Evolutionary conservation across 2,329 filamentous ascomycete genomes (phyloP).

Genomic region (Cyphellophora europaea): DNA sequence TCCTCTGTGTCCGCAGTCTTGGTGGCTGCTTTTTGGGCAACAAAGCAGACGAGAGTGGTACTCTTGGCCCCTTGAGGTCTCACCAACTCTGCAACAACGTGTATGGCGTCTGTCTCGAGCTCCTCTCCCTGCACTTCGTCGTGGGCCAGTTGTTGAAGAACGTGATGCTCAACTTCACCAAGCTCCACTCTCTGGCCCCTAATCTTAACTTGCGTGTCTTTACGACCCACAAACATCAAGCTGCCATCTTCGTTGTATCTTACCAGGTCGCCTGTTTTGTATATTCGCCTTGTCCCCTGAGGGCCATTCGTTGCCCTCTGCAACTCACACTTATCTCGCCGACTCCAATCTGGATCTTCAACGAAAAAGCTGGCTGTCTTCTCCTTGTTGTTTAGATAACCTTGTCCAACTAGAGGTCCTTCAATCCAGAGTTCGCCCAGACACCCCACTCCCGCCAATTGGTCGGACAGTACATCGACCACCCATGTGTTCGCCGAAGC

Average conservation of each 20-base stretch:
- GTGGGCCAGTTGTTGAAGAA: constrained; percentile 27
- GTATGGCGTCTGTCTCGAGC: constrained; percentile 31
- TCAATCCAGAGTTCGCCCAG: constrained; percentile 40
- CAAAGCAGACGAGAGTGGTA: constrained; percentile 38
- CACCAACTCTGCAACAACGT: constrained; percentile 41
- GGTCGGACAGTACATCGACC: too few relatives aligned
- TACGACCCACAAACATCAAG: constrained; percentile 29
- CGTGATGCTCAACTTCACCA: constrained; percentile 30
- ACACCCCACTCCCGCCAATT: constrained; percentile 34
- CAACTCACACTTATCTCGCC: too few relatives aligned
- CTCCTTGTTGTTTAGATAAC: constrained; percentile 33
- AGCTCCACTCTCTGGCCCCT: constrained; percentile 34
- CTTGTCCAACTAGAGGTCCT: constrained; percentile 37
- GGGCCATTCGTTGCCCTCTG: constrained; percentile 20
- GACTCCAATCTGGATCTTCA: constrained; percentile 27
- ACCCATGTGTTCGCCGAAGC: constrained; percentile 29
- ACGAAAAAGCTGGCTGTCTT: constrained; percentile 29
- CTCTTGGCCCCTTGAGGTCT: constrained; percentile 32
- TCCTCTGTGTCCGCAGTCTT: constrained; percentile 2
- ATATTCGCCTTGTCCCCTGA: constrained; percentile 26
- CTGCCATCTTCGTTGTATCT: constrained; percentile 29
- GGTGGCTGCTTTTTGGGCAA: constrained; percentile 13
- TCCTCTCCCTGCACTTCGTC: too few relatives aligned
- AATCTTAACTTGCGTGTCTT: constrained; percentile 32
- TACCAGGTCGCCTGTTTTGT: constrained; percentile 33